Base-by-base conservation (phyloP, 805 yeast genomes). In the Wickerhamiella hasegawae region DNA sequence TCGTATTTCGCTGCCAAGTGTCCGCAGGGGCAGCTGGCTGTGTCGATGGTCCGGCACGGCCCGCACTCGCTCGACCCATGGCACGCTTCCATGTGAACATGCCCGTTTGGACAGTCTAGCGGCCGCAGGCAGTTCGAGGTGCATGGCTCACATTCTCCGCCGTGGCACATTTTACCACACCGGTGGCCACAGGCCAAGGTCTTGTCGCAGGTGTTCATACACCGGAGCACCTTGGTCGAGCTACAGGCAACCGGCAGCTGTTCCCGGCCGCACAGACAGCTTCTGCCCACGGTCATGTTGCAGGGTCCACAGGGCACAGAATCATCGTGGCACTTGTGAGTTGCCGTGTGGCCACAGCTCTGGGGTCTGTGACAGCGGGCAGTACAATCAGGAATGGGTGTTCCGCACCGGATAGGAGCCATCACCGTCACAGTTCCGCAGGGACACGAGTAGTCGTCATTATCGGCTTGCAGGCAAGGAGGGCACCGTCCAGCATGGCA, bases 1-100 rank as follows among this genome's bases (percentile, higher is more conserved):
- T 64, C 53, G n/a, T 69, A 65, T 2, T 50, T 54, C 20, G 57
- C 60, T 3, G 53, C 45, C n/a, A 66, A 51, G 43, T 75, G 59
- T 2, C 80, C 80, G 58, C 95, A 84, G 11, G 55, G 60, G 51
- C 95, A 84, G 1, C 46, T 39, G 0, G 80, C 51, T 1, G 45
- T 49, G 2, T 79, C 69, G n/a, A 45, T 38, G n/a, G 65, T 69
- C 3, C 6, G 64, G 63, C 38, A 58, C 41, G 6, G 58, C 71
- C 78, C 46, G 36, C 61, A 56, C 12, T 40, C 42, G 34, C 49
- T 35, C 39, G 68, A 59, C 38, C 66, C 62, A 55, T 83, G 94
- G 48, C 94, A 83, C 38, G 61, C 61, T 16, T 58, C 51, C 22
- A 54, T 58, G 54, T 90, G 80, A 31, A 53, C 48, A 55, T 83